These are phyloP conservation scores for Penicillium sp. DNA, from an alignment of 2,329 filamentous ascomycete genomes.

Conservation along the genomic window DNA sequence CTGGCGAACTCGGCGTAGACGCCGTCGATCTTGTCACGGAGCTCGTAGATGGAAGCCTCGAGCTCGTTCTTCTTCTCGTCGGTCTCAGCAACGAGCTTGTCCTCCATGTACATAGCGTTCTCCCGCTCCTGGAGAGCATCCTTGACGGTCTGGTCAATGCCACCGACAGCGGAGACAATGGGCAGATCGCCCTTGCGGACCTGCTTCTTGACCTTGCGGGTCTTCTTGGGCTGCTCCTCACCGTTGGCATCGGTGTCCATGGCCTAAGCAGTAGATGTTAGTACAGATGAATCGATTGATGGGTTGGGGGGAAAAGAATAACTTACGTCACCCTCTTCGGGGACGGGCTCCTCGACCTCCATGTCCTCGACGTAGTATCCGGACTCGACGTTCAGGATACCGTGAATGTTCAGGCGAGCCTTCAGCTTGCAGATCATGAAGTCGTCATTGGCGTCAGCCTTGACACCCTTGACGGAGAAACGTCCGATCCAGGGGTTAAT, in stretches of 20 bases:
- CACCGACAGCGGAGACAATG: conserved; percentile 77
- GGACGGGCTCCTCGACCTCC: conserved; percentile 91
- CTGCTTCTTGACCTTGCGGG: conserved; percentile 98
- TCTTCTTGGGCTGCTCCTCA: conserved; percentile 73
- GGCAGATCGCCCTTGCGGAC: conserved; percentile 95
- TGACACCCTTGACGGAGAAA: conserved; percentile 97
- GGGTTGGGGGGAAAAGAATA: not conserved
- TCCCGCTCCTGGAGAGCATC: conserved; percentile 69
- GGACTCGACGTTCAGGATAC: conserved; percentile 91
- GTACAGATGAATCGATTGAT: not conserved
- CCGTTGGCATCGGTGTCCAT: conserved; percentile 78
- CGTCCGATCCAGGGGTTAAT: conserved; percentile 92
- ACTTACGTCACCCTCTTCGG: conserved; percentile 63
- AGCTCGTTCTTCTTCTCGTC: conserved; percentile 99
- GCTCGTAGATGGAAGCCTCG: conserved; percentile 94
- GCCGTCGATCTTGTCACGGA: conserved; percentile 92
- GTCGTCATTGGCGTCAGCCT: conserved; percentile 88
- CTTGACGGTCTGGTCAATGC: conserved; percentile 70
- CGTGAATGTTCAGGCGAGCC: conserved; percentile 93
- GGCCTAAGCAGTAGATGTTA: conserved; percentile 54
- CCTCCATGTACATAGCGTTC: conserved; percentile 89
- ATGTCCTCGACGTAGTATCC: conserved; percentile 98
- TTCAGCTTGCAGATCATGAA: conserved; percentile 99
- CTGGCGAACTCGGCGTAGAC: conserved; percentile 84
- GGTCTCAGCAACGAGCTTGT: conserved; percentile 96